A percentile compares a stretch with the other conserved stretches of the same genome.
phyloP scores from a whole-genome alignment of 805 yeast species.

The Pichia deserticola region DNA sequence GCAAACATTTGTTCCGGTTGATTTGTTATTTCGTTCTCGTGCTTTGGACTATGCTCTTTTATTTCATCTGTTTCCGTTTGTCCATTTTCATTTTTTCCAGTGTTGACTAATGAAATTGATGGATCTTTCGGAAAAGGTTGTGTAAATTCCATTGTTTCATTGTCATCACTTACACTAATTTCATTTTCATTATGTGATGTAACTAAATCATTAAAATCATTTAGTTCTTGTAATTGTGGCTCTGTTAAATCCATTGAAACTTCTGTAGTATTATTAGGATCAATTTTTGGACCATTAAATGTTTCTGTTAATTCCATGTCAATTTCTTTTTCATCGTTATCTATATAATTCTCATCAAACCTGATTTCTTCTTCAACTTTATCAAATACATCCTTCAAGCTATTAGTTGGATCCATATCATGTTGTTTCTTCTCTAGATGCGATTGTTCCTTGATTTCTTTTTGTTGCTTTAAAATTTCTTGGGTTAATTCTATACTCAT shows the following conservation, averaged over 20 bases:
- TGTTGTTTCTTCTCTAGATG: background rate
- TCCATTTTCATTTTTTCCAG: too few species aligned
- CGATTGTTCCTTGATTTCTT: slow-evolving; percentile 5
- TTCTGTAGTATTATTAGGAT: background rate
- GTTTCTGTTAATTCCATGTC: slow-evolving; percentile 7
- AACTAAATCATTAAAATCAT: too few species aligned
- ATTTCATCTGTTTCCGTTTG: too few species aligned
- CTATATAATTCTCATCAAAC: background rate
- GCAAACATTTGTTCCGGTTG: background rate
- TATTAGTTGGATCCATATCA: background rate
- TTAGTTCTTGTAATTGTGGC: background rate
- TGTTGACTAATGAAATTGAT: too few species aligned
- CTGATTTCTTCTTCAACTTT: slow-evolving; percentile 4
- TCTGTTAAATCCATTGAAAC: slow-evolving; percentile 1
- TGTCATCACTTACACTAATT: slow-evolving; percentile 3
- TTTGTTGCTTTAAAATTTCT: slow-evolving; percentile 15
- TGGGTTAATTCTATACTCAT: slow-evolving; percentile 21
- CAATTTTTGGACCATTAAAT: background rate
- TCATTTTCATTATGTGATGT: background rate
- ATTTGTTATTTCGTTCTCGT: too few species aligned
- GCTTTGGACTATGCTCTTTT: too few species aligned
- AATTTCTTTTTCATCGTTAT: background rate
- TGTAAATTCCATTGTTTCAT: slow-evolving; percentile 16
- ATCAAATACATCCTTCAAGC: slow-evolving; percentile 9
- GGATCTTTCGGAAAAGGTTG: slow-evolving; percentile 3